phyloP scores from a whole-genome alignment of 345 rosid species.

The Kernera saxatilis region DNA sequence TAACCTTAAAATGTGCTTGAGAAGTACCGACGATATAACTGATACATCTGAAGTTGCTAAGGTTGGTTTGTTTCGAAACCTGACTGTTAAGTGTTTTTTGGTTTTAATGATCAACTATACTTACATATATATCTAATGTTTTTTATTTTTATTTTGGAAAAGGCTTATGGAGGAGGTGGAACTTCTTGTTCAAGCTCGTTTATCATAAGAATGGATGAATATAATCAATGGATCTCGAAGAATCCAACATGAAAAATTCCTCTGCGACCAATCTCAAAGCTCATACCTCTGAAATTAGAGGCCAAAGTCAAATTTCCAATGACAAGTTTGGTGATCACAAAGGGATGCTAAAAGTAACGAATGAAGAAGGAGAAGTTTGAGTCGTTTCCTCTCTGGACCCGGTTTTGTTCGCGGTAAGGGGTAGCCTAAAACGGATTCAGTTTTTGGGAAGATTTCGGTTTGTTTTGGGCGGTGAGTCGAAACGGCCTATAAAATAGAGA shows the following conservation, averaged over 20 bases:
- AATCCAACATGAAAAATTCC: conserved; percentile 16
- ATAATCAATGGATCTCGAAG: conserved; percentile 57
- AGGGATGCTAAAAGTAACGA: not conserved
- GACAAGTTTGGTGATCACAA: not conserved
- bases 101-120: not conserved
- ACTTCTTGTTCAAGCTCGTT: conserved; percentile 66
- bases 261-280: not conserved
- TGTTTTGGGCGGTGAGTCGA: not conserved
- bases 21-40: conserved; percentile 55
- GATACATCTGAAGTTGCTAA: conserved; percentile 84
- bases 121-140: not conserved
- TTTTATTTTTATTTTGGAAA: not conserved
- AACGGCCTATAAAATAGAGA: not conserved
- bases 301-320: not conserved
- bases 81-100: not conserved
- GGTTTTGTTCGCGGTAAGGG: not conserved
- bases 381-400: not conserved
- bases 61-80: conserved; percentile 34
- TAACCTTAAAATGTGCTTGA: conserved; percentile 82
- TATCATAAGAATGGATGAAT: conserved; percentile 85
- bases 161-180: conserved; percentile 97
- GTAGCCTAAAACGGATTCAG: not conserved
- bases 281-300: not conserved
- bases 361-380: not conserved
- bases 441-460: not conserved